Conservation (phyloP, 305 asterid genomes). For the Fraxinus platypoda region DNA sequence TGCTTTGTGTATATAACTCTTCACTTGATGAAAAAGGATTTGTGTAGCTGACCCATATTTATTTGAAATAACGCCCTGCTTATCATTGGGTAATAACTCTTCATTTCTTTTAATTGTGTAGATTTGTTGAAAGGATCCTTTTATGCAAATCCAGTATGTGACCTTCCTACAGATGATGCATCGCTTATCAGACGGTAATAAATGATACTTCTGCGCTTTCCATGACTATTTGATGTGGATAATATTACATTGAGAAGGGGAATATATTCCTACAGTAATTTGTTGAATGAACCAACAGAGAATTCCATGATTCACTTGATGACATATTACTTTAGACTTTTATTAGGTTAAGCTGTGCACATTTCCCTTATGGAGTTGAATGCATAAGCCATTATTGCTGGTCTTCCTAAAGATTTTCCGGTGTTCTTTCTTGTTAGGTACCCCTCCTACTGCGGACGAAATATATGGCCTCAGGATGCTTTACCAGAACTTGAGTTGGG, state of each 20-base stretch:
- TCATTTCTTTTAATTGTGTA: constrained; percentile 28
- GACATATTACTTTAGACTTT: background rate
- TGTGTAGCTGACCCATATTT: background rate
- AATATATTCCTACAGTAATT: background rate
- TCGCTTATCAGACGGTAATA: constrained; percentile 65
- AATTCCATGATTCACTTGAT: constrained; percentile 3
- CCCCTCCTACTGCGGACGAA: constrained; percentile 83
- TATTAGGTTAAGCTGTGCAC: background rate
- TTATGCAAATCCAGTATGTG: constrained; percentile 82
- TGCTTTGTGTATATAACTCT: background rate
- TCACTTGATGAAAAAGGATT: background rate
- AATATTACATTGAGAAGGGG: background rate
- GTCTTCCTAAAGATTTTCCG: constrained; percentile 9
- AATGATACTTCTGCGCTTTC: constrained; percentile 9
- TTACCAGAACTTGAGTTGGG: constrained; percentile 88
- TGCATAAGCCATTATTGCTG: background rate
- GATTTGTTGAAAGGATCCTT: constrained; percentile 87
- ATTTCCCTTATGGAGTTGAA: constrained; percentile 16
- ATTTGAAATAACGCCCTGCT: background rate
- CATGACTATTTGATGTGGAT: background rate
- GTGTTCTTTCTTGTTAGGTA: constrained; percentile 46
- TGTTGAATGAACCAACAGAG: background rate
- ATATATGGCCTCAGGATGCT: constrained; percentile 73
- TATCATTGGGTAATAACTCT: background rate
- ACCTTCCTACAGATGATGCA: constrained; percentile 58